Evolutionary conservation across 371 early-diverging fungal species (phyloP), one percentile per base, ranked within the genome.

Genomic region (Rhizomucor pusillus): DNA sequence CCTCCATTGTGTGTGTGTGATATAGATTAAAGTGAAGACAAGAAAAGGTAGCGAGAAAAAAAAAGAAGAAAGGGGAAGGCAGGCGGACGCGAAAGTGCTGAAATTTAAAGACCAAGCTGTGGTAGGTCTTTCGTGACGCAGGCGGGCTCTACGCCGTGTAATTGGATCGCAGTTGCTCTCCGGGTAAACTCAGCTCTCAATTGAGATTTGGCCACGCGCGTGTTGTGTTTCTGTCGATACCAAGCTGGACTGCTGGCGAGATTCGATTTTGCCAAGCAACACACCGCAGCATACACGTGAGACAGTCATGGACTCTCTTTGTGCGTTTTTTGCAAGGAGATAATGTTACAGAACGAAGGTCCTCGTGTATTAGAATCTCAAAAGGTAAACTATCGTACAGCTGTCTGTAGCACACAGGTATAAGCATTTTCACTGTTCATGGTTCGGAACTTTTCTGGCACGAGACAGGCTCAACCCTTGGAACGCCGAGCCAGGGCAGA

Each of bases 1-100:
- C 90, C 57, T 87, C 89, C 90, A 89, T 89, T 37, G 60, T 51
- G 47, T 23, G 25, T 50, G 51, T 25, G 29, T 47, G 52, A 52
- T 60, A 48, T 58, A 43, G 55, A 58, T 44, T 52, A 49, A 66
- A 63, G 60, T 46, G 52, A 45, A 47, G 23, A 25, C 46, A 24
- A 39, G 19, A 33, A 44, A 23, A 44, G 35, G 36, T 19, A 63
- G 46, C 57, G 47, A 65, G 48, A 41, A 51, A 41, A 50, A 65
- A 56, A 49, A 47, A 51, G 58, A 48, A 60, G 57, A 54, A 50
- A 51, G 50, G 59, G 52, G 52, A 57, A 57, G 40, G 50, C 33
- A 33, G 56, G 50, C 22, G 51, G 51, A 57, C 51, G 57, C 57
- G 57, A 51, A 50, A 35, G 57, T 43, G 43, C 41, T 49, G 52